Conservation (phyloP, 306 rosid species). For the Betula pendula region DNA sequence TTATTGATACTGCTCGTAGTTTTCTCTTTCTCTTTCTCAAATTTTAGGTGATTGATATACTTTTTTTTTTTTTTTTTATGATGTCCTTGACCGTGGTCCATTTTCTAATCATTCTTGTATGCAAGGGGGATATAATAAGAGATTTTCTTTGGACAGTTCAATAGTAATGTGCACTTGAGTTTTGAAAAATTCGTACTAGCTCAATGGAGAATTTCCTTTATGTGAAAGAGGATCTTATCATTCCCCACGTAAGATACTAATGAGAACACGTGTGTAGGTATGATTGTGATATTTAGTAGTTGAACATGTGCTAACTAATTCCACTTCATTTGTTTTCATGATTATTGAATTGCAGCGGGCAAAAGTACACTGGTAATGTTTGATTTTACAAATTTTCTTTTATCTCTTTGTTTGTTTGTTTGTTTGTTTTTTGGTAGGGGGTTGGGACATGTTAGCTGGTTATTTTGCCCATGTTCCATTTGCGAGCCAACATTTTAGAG, state of each 20-base stretch:
- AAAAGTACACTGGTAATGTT: constrained; percentile 85
- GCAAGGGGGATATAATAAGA: constrained; percentile 85
- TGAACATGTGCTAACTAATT: constrained; percentile 31
- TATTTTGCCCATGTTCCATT: not conserved
- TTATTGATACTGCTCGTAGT: not conserved
- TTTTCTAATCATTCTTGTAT: constrained; percentile 45
- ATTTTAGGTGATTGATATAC: not conserved
- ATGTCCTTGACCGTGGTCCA: constrained; percentile 1
- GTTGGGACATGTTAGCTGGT: not conserved
- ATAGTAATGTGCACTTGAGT: constrained; percentile 91
- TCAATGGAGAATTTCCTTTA: constrained; percentile 92
- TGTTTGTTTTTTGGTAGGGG: not conserved
- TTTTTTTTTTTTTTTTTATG: not conserved
- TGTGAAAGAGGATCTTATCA: constrained; percentile 96
- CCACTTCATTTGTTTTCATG: constrained; percentile 11
- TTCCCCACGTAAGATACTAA: constrained; percentile 70
- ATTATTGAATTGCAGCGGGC: constrained; percentile 65
- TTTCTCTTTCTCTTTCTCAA: not conserved
- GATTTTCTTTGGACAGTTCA: constrained; percentile 90
- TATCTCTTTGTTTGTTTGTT: not conserved
- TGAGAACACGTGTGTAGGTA: constrained; percentile 3
- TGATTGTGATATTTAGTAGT: constrained; percentile 3
- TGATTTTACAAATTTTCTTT: not conserved
- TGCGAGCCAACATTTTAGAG: too few species aligned
- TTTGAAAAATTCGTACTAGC: constrained; percentile 88